These are phyloP conservation scores for Tylopilus plumbeoviolaceoides DNA, from an alignment of 768 basidiomycete species.

Conservation along the genomic window DNA sequence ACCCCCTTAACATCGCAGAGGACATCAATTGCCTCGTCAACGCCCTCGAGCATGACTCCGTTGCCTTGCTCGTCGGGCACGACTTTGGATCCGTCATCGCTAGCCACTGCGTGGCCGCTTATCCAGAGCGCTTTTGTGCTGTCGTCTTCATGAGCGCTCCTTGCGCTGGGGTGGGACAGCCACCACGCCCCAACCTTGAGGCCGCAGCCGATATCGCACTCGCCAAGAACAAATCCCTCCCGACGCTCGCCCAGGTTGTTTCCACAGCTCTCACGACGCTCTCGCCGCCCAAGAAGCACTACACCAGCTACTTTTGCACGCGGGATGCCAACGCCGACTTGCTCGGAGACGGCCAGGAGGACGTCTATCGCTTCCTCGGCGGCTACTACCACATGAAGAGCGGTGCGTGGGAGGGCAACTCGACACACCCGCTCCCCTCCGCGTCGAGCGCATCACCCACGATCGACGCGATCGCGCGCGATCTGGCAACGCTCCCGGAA, in stretches of 20 bases:
- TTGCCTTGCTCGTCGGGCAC: conserved; percentile 53
- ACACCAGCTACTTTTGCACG: conserved; percentile 47
- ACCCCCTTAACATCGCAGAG: conserved; percentile 46
- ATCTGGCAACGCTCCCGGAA: conserved; percentile 43
- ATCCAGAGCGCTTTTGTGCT: conserved; percentile 52
- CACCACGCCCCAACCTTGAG: conserved; percentile 10
- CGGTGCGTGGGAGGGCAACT: conserved; percentile 46
- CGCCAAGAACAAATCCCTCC: conserved; percentile 11
- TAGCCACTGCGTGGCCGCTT: conserved; percentile 48
- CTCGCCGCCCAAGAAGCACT: conserved; percentile 54
- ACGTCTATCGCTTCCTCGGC: conserved; percentile 21
- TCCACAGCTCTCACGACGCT: conserved; percentile 34
- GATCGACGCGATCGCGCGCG: conserved; percentile 23
- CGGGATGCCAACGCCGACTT: conserved; percentile 46
- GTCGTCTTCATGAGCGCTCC: conserved; percentile 61
- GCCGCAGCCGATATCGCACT: background rate
- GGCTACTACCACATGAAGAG: conserved; percentile 49
- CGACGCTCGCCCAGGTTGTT: conserved; percentile 4
- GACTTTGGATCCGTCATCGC: conserved; percentile 57
- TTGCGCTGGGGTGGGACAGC: conserved; percentile 43
- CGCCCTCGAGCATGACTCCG: conserved; percentile 46
- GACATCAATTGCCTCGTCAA: conserved; percentile 51
- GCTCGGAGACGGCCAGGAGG: conserved; percentile 19
- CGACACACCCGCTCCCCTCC: conserved; percentile 35
- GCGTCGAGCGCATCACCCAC: conserved; percentile 20